Percentiles rank a stretch among this genome's conserved stretches.
Conservation (phyloP, 441 rosid species). For the Jatropha multifida region DNA sequence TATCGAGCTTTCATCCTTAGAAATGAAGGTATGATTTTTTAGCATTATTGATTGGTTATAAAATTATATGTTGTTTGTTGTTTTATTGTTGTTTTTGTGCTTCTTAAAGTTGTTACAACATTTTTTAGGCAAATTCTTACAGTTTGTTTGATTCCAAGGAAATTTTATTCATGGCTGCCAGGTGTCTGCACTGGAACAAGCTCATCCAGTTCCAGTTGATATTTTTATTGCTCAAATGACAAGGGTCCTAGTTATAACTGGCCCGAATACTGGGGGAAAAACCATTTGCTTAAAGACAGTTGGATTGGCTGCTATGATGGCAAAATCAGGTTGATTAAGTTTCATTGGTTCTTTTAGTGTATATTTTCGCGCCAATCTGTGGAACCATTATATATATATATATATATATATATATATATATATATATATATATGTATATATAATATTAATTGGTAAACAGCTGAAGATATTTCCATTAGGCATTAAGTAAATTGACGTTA, state of each 20-base stretch:
- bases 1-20: constrained; percentile 32
- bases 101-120: not conserved
- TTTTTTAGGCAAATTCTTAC: not conserved
- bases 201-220: constrained; percentile 78
- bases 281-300: constrained; percentile 88
- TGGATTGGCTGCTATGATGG: constrained; percentile 98
- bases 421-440: too few species aligned
- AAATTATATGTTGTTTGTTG: not conserved
- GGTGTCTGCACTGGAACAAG: constrained; percentile 53
- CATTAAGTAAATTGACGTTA: not conserved
- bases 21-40: constrained; percentile 34
- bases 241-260: constrained; percentile 85
- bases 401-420: too few species aligned
- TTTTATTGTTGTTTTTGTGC: not conserved
- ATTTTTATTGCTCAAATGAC: constrained; percentile 61
- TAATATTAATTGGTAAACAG: too few species aligned
- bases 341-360: not conserved
- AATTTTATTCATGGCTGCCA: constrained; percentile 31
- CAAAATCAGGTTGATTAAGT: constrained; percentile 69
- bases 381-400: not conserved
- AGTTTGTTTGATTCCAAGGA: constrained; percentile 6
- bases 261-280: constrained; percentile 98
- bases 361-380: not conserved
- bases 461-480: constrained; percentile 6
- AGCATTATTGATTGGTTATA: constrained; percentile 9